Conservation (phyloP, 371 early-diverging fungal genomes). For the Syncephalastrum monosporum region DNA sequence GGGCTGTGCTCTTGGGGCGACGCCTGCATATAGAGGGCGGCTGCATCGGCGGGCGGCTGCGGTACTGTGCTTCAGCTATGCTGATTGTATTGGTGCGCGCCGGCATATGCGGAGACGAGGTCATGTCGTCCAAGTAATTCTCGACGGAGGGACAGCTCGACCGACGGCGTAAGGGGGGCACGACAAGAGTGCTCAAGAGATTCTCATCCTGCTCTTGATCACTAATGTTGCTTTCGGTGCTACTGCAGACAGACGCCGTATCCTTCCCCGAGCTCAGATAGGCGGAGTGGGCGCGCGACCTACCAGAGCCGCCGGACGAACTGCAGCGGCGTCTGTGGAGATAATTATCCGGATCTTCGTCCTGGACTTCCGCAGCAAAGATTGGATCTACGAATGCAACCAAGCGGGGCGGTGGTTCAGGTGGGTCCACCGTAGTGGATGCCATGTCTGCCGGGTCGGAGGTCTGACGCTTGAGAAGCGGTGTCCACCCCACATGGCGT, state of each 20-base stretch:
- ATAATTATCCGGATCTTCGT: too few species aligned
- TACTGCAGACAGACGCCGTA: too few species aligned
- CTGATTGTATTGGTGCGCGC: not conserved
- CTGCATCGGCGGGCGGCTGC: not conserved
- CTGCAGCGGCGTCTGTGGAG: not conserved
- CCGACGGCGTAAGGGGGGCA: slow-evolving; percentile 13
- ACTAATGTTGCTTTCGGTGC: too few species aligned
- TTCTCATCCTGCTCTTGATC: too few species aligned
- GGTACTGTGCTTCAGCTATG: not conserved
- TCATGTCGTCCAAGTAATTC: not conserved
- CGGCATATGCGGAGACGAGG: not conserved
- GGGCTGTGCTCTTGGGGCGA: too few species aligned
- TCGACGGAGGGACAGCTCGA: slow-evolving; percentile 10
- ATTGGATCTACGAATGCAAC: not conserved
- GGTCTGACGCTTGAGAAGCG: not conserved
- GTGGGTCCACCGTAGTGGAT: slow-evolving; percentile 9
- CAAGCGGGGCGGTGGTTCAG: slow-evolving; percentile 12
- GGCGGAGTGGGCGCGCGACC: not conserved
- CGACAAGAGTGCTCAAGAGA: slow-evolving; percentile 1
- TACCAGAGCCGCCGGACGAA: not conserved
- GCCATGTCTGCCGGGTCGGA: not conserved
- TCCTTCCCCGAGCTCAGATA: too few species aligned
- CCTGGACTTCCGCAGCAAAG: too few species aligned
- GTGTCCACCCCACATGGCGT: not conserved
- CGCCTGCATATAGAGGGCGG: too few species aligned